Base-by-base conservation (phyloP, 2,329 filamentous ascomycete genomes). In the Talaromyces amestolkiae region DNA sequence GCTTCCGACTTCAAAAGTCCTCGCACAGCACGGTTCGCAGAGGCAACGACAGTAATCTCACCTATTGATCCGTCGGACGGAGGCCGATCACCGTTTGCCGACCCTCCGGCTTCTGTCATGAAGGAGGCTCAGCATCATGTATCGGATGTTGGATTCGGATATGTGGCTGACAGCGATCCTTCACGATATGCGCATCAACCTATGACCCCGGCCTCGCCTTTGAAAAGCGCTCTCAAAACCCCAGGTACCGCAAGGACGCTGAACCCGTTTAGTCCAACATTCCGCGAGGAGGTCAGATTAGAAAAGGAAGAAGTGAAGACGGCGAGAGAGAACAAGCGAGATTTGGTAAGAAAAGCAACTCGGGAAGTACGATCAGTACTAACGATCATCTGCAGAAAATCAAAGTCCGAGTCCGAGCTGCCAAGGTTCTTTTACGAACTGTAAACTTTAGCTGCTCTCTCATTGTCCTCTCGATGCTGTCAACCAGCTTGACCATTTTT, bases 381-480 rank as follows among this genome's bases (percentile, higher is more conserved):
- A 39, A 59, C 24, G 24, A 27, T 15, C 17, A 1, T 31, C 10
- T 31, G 5, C 24, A 97, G 94, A 96, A 91, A 89, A 87, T 96
- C 77, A 98, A 97, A 82, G 89, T 89, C 41, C 88, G 92, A 70
- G 93, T 98, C 39, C 89, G 95, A 56, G 85, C 98, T 79, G 95
- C 94, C 71, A 99, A 99, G 83, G 89, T 98, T 72, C 87, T 96
- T 68, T 88, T 99, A n/a, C 90, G 95, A 70, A 90, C 92, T 65
- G 91, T 98, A 80, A 97, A 94, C 84, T 98, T 99, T 79, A 93
- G 92, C 78, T 99, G 95, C 84, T 94, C 91, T 77, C 85, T 98
- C 67, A 97, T 99, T 76, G 92, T 99, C 70, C 86, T 99, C 65
- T 85, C 93, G 68, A 94, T 99, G 87, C 83, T 99, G 63, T 89